phyloP scores from a whole-genome alignment of 169 alveolate genomes.

The Amoebophrya sp. region DNA sequence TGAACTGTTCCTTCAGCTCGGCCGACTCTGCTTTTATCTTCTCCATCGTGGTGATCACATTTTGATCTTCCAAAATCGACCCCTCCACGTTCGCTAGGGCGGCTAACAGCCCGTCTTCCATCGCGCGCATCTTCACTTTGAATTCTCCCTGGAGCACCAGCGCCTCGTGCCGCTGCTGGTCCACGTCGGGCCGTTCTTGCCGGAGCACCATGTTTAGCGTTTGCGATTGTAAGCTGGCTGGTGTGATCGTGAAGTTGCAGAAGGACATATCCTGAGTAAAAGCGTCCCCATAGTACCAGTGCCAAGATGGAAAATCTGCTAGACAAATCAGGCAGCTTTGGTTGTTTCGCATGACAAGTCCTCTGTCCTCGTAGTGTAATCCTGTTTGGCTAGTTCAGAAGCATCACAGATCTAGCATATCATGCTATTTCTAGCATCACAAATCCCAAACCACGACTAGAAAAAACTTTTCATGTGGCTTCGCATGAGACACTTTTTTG shows the following conservation, averaged over 20 bases:
- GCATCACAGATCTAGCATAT: too few species aligned
- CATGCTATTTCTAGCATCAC: too few species aligned
- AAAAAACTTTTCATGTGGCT: too few species aligned
- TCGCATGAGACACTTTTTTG: too few species aligned
- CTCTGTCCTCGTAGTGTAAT: too few species aligned
- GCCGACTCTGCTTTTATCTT: slow-evolving; percentile 86
- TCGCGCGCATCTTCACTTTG: slow-evolving; percentile 80
- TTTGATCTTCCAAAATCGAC: slow-evolving; percentile 81
- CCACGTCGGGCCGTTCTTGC: slow-evolving; percentile 92
- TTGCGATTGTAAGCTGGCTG: slow-evolving; percentile 84
- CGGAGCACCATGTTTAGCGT: slow-evolving; percentile 77
- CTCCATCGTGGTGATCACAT: slow-evolving; percentile 60
- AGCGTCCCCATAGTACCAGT: too few species aligned
- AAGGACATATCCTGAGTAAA: too few species aligned
- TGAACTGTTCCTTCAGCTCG: slow-evolving; percentile 78
- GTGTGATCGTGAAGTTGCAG: slow-evolving; percentile 93
- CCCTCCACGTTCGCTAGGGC: slow-evolving; percentile 92
- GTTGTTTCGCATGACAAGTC: too few species aligned
- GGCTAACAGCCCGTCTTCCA: slow-evolving; percentile 87
- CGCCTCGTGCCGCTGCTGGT: slow-evolving; percentile 83
- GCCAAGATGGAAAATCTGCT: too few species aligned
- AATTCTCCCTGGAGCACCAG: slow-evolving; percentile 88
- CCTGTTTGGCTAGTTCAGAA: too few species aligned
- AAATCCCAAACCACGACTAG: too few species aligned
- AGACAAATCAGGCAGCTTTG: too few species aligned